Percentiles rank a stretch among this genome's conserved stretches.
Conservation (phyloP, 2,329 filamentous ascomycete genomes). For the Fusarium phyllophilum region DNA sequence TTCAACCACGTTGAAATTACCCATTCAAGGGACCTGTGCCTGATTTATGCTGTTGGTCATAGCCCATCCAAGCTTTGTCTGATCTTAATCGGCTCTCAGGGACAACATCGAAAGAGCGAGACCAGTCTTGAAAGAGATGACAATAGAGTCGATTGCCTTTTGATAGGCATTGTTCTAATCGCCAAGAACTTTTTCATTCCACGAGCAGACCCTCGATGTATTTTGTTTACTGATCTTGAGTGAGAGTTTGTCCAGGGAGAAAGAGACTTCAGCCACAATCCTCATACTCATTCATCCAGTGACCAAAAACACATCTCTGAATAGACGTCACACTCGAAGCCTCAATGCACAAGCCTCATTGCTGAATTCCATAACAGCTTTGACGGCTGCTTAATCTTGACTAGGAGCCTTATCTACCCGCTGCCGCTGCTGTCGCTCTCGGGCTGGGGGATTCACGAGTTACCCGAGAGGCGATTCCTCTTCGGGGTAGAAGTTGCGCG, state of each 20-base stretch:
- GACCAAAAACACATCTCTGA: not conserved
- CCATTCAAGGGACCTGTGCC: not conserved
- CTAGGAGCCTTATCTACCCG: constrained; percentile 14
- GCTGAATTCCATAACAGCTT: constrained; percentile 5
- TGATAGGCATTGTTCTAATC: not conserved
- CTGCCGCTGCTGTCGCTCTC: not conserved
- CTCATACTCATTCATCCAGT: not conserved
- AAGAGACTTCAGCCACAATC: constrained; percentile 32
- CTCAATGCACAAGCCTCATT: not conserved
- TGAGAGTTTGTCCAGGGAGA: constrained; percentile 2
- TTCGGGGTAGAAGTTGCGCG: not conserved
- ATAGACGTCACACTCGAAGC: constrained; percentile 10
- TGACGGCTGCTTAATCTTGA: constrained; percentile 9
- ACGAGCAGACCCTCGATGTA: not conserved
- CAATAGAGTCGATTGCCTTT: not conserved
- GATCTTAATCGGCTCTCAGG: not conserved
- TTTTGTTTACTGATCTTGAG: constrained; percentile 3
- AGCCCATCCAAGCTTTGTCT: not conserved
- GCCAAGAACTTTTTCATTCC: constrained; percentile 4
- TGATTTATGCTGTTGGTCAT: constrained; percentile 1
- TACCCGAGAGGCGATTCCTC: not conserved
- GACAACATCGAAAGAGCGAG: not conserved
- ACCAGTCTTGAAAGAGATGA: not conserved
- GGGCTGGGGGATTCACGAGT: not conserved
- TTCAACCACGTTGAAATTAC: not conserved